phyloP scores from a whole-genome alignment of 805 yeast species.

The Ogataea trehalophila region DNA sequence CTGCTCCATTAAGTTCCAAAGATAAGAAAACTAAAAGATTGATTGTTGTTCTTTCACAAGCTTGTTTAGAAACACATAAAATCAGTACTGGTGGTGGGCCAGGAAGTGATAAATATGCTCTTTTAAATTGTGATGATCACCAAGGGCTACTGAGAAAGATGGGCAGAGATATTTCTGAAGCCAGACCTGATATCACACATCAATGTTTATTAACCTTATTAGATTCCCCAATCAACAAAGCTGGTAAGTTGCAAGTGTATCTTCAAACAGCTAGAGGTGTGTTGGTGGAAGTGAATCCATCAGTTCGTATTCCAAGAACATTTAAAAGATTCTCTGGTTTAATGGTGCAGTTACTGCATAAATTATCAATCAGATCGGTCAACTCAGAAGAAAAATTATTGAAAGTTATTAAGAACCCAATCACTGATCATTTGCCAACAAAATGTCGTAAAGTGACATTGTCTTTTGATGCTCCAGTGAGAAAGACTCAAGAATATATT shows the following conservation, averaged over 20 bases:
- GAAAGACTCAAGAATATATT: constrained; percentile 85
- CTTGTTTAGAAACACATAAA: constrained; percentile 92
- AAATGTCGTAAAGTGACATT: constrained; percentile 92
- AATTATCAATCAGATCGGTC: constrained; percentile 87
- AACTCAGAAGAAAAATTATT: constrained; percentile 91
- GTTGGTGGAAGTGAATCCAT: constrained; percentile 90
- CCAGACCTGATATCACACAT: constrained; percentile 98
- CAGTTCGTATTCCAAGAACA: constrained; percentile 96
- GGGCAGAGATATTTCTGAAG: constrained; percentile 97
- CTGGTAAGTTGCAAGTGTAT: constrained; percentile 94
- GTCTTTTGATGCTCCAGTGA: constrained; percentile 86
- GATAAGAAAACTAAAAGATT: constrained; percentile 85
- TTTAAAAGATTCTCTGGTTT: constrained; percentile 96
- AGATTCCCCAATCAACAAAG: constrained; percentile 98
- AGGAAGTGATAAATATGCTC: constrained; percentile 86
- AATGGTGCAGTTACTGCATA: constrained; percentile 94
- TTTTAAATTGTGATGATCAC: constrained; percentile 96
- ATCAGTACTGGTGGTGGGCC: constrained; percentile 67
- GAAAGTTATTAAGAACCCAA: constrained; percentile 94
- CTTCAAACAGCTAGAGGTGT: constrained; percentile 95
- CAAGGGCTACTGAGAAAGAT: constrained; percentile 91
- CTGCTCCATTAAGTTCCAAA: constrained; percentile 70
- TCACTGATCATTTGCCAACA: constrained; percentile 93
- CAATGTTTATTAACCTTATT: constrained; percentile 91
- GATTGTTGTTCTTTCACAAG: constrained; percentile 92